Evolutionary conservation across 2,329 filamentous ascomycete species (phyloP).

Genomic region (Hypoxylon sp.): DNA sequence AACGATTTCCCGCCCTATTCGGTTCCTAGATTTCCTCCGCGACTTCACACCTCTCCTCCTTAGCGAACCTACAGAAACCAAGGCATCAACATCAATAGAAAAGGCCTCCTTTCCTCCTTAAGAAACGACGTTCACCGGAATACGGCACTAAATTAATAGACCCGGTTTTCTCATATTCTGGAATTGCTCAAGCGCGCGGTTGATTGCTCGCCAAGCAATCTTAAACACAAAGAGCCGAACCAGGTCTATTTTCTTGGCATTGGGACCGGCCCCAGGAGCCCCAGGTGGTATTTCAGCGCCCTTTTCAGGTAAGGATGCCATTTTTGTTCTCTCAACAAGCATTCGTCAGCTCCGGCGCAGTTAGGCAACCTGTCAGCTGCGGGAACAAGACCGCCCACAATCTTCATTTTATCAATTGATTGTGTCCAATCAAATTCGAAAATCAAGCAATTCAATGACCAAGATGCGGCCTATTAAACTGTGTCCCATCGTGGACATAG

Average conservation of each 20-base stretch:
- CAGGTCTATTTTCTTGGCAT: conserved; percentile 43
- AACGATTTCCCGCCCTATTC: conserved; percentile 8
- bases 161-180: conserved; percentile 33
- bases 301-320: conserved; percentile 48
- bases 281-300: conserved; percentile 23
- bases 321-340: conserved; percentile 29
- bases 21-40: conserved; percentile 27
- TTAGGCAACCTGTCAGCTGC: conserved; percentile 22
- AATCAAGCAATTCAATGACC: conserved; percentile 30
- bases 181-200: conserved; percentile 44
- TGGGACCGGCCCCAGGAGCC: conserved; percentile 20
- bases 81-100: conserved; percentile 11
- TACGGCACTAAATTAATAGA: conserved; percentile 39
- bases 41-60: conserved; percentile 13
- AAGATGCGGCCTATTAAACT: conserved; percentile 18
- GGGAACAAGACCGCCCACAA: conserved; percentile 33
- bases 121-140: conserved; percentile 28
- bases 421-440: conserved; percentile 32
- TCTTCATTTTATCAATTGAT: conserved; percentile 32
- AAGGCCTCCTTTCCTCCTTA: conserved; percentile 7
- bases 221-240: conserved; percentile 30
- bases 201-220: conserved; percentile 40
- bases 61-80: conserved; percentile 9
- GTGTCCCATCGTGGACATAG: conserved; percentile 14
- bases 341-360: conserved; percentile 48